Base-by-base conservation (phyloP, 805 yeast genomes). In the Barnettozyma sp. region DNA sequence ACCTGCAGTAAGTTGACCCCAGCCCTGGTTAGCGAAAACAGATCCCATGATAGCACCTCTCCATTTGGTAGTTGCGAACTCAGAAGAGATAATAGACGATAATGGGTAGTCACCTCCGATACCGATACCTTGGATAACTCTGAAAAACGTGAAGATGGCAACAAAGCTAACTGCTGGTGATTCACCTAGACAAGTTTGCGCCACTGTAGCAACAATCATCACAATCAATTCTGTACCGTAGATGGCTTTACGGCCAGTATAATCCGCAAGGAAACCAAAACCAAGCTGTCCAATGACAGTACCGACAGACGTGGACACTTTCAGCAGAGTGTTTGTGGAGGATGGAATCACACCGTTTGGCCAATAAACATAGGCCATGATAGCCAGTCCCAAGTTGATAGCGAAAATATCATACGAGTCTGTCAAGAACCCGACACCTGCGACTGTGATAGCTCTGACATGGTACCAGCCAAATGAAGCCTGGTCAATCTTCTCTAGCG, bases 11-110 rank as follows among this genome's bases (percentile, higher is more conserved):
- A 87, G 73, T 68, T 88, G 96, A 62, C 97, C 97, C 78, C 92
- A 76, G 63, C 96, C 97, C 68, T 88, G 97, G 70, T 87, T 87
- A 39, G 96, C 90, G 62, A 88, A 88, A 39, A 86, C 95, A 20
- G 95, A 94, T 56, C 84, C 87, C 95, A 86, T 86, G 52, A 85
- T 85, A 46, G 95, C 95, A 73, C 96, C 96, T 78, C 96, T 83
- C 94, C 95, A 86, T 63, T 82, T 85, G 48, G 95, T 86, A 41
- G 95, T 84, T 19, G 95, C 73, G 55, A 86, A 86, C 68, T 86
- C 96, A 40, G 95, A 80, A 8, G 95, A 81, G 47, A 86, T 86
- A 59, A 86, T 81, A n/a, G 95, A 84, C 13, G 95, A 84, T 54
- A 87, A 71, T 49, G 96, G 95, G 61, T 86, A 86, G 67, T 86